Base-by-base conservation (phyloP, 805 yeast species). In the Priceomyces haplophilus region DNA sequence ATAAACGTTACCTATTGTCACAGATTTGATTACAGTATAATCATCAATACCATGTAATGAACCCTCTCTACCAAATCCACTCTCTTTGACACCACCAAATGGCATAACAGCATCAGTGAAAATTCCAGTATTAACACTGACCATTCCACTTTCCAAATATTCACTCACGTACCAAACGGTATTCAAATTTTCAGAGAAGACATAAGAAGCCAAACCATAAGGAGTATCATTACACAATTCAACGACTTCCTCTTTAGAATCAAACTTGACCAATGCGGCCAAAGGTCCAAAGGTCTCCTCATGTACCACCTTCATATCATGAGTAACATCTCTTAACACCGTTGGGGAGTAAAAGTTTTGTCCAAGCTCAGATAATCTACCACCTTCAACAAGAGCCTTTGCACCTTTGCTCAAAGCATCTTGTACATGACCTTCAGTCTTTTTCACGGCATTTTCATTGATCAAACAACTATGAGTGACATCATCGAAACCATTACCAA, bases 51-150 rank as follows among this genome's bases (percentile, higher is more conserved):
- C 93, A 58, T 79, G 81, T 55, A 76, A 75, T 18, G 89, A 82
- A 43, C 89, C 90, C 66, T 85, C 90, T 62, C 89, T 78, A 41
- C 93, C 91, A 52, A 82, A 83, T 1, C 91, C 95, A 29, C 87
- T 80, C 62, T 83, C 79, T 56, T 83, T 83, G 37, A 85, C 73
- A 40, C 95, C 95, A 17, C 95, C 95, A 55, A 82, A 82, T 34
- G 87, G 86, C 47, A 81, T 56, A n/a, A 83, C 73, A 24, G 75
- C 70, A 48, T 78, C 83, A 4, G 82, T 73, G 56, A 78, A 76
- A 2, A 76, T 51, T 41, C 83, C 83, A 7, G 79, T 75, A 60
- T 80, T 81, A 35, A 80, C 79, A 33, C 81, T 69, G 17, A 80
- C 83, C 83, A 79, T 80, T 33, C 86, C 86, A n/a, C 73, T 54